Evolutionary conservation across 129 eudicot species (phyloP).

Genomic region (Deinandra increscens): DNA sequence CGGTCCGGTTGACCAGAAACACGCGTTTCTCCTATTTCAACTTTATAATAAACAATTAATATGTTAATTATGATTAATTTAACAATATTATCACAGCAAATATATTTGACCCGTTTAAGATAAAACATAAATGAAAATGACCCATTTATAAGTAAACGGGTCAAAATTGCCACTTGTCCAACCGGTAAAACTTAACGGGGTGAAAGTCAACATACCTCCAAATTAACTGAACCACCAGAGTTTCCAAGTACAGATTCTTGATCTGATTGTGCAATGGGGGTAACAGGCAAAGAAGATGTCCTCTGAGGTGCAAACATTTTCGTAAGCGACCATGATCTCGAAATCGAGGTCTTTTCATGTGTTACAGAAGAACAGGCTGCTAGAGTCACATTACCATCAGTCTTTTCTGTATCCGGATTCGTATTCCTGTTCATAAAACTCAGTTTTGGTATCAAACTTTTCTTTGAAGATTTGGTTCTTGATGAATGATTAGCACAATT

Average conservation of each 20-base stretch:
- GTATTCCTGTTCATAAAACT: slow-evolving; percentile 49
- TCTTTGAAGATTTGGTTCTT: slow-evolving; percentile 54
- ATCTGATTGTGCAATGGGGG: slow-evolving; percentile 54
- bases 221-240: slow-evolving; percentile 32
- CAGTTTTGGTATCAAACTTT: slow-evolving; percentile 42
- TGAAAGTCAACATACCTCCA: slow-evolving; percentile 30
- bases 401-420: slow-evolving; percentile 48
- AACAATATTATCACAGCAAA: no score
- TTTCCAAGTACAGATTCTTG: slow-evolving; percentile 47
- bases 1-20: neutral
- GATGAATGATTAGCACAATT: slow-evolving; percentile 47
- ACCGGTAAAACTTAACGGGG: neutral
- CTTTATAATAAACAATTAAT: neutral
- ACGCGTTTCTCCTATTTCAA: neutral
- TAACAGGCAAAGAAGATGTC: slow-evolving; percentile 72
- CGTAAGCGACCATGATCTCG: slow-evolving; percentile 78
- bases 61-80: neutral
- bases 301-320: slow-evolving; percentile 77
- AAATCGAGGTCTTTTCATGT: slow-evolving; percentile 54
- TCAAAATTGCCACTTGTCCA: neutral
- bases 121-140: neutral
- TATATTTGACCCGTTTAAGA: slow-evolving; percentile 3
- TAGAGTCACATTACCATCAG: slow-evolving; percentile 26
- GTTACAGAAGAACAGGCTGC: slow-evolving; percentile 29
- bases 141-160: neutral